Evolutionary conservation across 768 basidiomycete genomes (phyloP).

Genomic region (Daedalea quercina): DNA sequence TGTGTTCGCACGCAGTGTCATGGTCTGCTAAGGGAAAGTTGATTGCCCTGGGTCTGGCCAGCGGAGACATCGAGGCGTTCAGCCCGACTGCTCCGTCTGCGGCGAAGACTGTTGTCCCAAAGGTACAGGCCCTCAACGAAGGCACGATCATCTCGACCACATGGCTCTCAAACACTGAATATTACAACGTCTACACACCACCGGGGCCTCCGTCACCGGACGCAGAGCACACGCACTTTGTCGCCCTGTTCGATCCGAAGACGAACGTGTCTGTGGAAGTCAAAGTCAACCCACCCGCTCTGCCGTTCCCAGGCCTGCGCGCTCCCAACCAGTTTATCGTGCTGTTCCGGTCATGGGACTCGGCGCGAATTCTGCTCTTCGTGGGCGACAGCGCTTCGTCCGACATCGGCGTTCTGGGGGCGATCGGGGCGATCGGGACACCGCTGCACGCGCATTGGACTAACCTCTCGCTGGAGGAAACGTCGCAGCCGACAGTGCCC

Average conservation of each 20-base stretch:
- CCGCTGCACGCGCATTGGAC: constrained; percentile 32
- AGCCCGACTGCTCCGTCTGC: constrained; percentile 45
- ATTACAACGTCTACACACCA: constrained; percentile 57
- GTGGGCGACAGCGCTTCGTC: constrained; percentile 45
- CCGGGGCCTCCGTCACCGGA: constrained; percentile 33
- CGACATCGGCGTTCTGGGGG: constrained; percentile 42
- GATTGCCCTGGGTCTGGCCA: constrained; percentile 64
- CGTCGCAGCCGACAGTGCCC: constrained; percentile 52
- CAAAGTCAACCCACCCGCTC: constrained; percentile 32
- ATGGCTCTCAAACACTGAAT: constrained; percentile 68
- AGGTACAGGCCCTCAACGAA: constrained; percentile 45
- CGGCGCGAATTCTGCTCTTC: constrained; percentile 34
- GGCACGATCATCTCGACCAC: constrained; percentile 43
- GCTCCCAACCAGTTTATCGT: constrained; percentile 38
- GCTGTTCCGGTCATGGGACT: constrained; percentile 37
- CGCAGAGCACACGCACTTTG: constrained; percentile 34
- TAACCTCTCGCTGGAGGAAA: constrained; percentile 42
- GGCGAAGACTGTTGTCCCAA: constrained; percentile 49
- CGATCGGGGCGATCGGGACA: constrained; percentile 14
- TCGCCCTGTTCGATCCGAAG: constrained; percentile 37
- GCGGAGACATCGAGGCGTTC: constrained; percentile 67
- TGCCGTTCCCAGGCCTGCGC: constrained; percentile 39
- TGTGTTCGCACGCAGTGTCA: constrained; percentile 41
- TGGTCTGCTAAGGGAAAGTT: constrained; percentile 90
- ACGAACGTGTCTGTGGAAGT: constrained; percentile 30